Evolutionary conservation across 1,284 basidiomycete species (phyloP).

Genomic region (Heterobasidion irregulare): DNA sequence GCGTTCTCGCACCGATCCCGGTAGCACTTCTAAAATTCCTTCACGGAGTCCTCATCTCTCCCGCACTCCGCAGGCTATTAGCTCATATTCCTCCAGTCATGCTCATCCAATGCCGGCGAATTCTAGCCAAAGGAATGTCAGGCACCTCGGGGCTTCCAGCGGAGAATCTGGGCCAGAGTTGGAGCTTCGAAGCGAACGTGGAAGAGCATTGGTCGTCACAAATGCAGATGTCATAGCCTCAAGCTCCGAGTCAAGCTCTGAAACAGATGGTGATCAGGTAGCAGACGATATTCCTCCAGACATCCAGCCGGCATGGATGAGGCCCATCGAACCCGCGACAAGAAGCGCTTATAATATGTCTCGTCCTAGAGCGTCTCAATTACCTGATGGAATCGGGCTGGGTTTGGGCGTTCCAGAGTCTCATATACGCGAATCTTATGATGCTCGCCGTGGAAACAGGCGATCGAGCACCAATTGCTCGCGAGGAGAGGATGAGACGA

Average conservation of each 20-base stretch:
- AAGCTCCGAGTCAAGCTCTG: constrained; percentile 30
- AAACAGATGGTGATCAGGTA: constrained; percentile 8
- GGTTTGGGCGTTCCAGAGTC: constrained; percentile 8
- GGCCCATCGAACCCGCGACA: background rate
- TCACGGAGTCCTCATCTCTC: background rate
- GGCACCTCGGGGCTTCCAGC: background rate
- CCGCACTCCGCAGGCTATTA: constrained; percentile 1
- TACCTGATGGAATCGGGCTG: constrained; percentile 9
- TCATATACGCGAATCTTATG: background rate
- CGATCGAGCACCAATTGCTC: background rate
- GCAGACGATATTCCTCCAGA: background rate
- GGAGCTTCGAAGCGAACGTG: constrained; percentile 17
- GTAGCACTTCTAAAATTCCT: constrained; percentile 9
- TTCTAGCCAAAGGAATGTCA: background rate
- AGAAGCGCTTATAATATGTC: constrained; percentile 4
- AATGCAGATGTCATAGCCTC: constrained; percentile 38
- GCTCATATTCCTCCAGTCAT: background rate
- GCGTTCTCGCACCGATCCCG: constrained; percentile 34
- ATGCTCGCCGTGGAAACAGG: background rate
- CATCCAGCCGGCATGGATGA: background rate
- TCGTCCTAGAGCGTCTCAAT: background rate
- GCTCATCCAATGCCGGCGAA: background rate
- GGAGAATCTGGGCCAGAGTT: constrained; percentile 22
- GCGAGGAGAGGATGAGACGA: constrained; percentile 6
- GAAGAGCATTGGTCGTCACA: constrained; percentile 37